phyloP scores from a whole-genome alignment of 768 basidiomycete species.

The Grammothele lineata region DNA sequence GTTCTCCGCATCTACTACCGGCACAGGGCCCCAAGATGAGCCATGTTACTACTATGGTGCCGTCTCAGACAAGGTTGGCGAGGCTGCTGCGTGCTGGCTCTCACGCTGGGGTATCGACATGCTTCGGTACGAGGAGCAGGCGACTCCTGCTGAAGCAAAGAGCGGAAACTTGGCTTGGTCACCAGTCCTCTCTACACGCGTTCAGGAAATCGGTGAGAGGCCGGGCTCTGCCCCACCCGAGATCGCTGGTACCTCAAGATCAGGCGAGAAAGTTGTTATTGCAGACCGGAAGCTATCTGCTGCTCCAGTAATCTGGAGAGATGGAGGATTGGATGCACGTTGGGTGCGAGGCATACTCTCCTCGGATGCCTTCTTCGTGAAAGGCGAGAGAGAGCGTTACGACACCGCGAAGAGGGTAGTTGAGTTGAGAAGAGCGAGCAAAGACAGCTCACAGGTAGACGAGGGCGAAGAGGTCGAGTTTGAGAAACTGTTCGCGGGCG shows the following conservation, averaged over 20 bases:
- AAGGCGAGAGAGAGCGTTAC: slow-evolving; percentile 76
- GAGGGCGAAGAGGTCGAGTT: slow-evolving; percentile 69
- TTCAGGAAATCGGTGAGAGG: slow-evolving; percentile 1
- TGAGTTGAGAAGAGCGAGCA: slow-evolving; percentile 56
- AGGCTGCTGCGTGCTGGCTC: slow-evolving; percentile 85
- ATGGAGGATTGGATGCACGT: slow-evolving; percentile 63
- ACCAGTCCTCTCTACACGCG: neutral
- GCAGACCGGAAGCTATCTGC: slow-evolving; percentile 13
- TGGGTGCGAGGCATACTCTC: slow-evolving; percentile 76
- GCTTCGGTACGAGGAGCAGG: slow-evolving; percentile 53
- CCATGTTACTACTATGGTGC: slow-evolving; percentile 74
- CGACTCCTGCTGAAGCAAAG: neutral
- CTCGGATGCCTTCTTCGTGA: slow-evolving; percentile 77
- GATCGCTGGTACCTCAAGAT: slow-evolving; percentile 7
- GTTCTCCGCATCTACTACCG: too few relatives aligned
- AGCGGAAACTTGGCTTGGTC: neutral
- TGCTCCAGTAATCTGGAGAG: slow-evolving; percentile 64
- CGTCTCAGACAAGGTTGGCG: slow-evolving; percentile 89
- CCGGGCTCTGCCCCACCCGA: slow-evolving; percentile 13
- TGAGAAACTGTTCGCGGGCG: slow-evolving; percentile 63
- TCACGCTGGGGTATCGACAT: slow-evolving; percentile 82
- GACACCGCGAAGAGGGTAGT: slow-evolving; percentile 70
- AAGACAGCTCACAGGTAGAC: slow-evolving; percentile 35
- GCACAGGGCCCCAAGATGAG: neutral
- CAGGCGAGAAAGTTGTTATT: neutral